Evolutionary conservation across 177 flowering plant species (phyloP), one percentile per base, ranked within the genome.

Genomic region (Telopea speciosissima): DNA sequence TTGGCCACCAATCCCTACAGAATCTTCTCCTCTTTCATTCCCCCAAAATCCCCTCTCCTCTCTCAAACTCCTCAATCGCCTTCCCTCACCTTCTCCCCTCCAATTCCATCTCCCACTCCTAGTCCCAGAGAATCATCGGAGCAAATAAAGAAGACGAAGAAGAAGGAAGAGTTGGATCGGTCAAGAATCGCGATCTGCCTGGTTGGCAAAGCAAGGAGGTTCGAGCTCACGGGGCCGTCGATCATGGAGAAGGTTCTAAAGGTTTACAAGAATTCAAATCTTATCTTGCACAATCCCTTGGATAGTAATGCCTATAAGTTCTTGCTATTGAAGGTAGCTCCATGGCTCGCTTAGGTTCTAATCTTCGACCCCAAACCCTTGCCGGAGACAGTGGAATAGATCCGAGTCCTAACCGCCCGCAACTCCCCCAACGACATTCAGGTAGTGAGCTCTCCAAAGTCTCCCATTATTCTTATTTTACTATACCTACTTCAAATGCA

Each of bases 211-310:
- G 99, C 97, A 4, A 69, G 99, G 82, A 74, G 97, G 74, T 95
- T 95, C 76, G 99, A 92, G 79, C 91, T 95, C 12, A 91, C 99
- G 0, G 97, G 99, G 14, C 94, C 97, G 16, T 90, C 97, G 23
- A 85, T 95, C 3, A 25, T 92, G 40, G 79, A 92, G 68, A 85
- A 78, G 59, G 69, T 95, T 52, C 78, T 95, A 0, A 68, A 77
- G 1, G 84, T 72, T 28, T 88, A 86, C 67, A 82, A 82, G 0
- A 83, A 84, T 42, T 72, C 98, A 17, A 94, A 93, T 81, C 88
- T 92, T 24, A 92, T 88, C 73, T 63, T 95, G 65, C 88, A 91
- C 76, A 79, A 87, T 66, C 96, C 96, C 21, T 59, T 91, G 58
- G 97, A 93, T 65, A 31, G 64, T 2, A 77, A 85, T 66, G 58